Conservation (phyloP, 2,329 filamentous ascomycete species). For the Sporothrix euskadiensis region DNA sequence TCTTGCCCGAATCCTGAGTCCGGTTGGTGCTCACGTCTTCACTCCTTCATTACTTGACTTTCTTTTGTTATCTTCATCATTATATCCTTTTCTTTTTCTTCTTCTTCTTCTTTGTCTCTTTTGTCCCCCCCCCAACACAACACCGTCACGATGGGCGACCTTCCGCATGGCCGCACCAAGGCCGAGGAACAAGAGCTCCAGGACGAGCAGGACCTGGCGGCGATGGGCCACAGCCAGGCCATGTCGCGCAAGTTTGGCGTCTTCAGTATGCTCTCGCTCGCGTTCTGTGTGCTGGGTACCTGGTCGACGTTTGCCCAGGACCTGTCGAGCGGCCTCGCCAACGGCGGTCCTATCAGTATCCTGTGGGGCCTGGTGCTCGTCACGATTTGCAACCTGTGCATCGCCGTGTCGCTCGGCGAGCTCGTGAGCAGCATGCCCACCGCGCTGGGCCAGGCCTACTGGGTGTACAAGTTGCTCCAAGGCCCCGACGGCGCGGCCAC, state of each 20-base stretch:
- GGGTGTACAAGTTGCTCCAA: slow-evolving; percentile 49
- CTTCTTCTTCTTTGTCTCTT: not conserved
- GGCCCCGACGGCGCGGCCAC: slow-evolving; percentile 42
- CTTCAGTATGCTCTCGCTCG: slow-evolving; percentile 31
- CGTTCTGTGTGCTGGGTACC: slow-evolving; percentile 33
- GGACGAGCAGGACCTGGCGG: slow-evolving; percentile 31
- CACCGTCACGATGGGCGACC: slow-evolving; percentile 19
- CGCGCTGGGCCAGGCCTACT: slow-evolving; percentile 61
- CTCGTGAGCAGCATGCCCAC: slow-evolving; percentile 61
- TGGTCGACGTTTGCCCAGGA: slow-evolving; percentile 33
- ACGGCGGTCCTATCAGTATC: slow-evolving; percentile 67
- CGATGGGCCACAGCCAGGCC: slow-evolving; percentile 31
- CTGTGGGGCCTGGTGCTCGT: slow-evolving; percentile 73
- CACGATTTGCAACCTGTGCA: slow-evolving; percentile 68
- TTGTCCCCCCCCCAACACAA: not conserved
- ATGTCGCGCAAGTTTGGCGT: slow-evolving; percentile 31
- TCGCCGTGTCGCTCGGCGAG: slow-evolving; percentile 62
- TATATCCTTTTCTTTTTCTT: not conserved
- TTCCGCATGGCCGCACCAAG: slow-evolving; percentile 22
- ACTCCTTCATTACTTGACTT: not conserved
- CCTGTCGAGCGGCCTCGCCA: slow-evolving; percentile 57
- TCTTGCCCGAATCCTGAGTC: slow-evolving; percentile 23
- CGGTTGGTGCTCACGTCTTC: not conserved
- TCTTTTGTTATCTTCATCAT: not conserved
- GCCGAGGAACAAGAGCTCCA: slow-evolving; percentile 27